phyloP scores from a whole-genome alignment of 2,329 filamentous ascomycete genomes.

The Sclerotinia trifoliorum region DNA sequence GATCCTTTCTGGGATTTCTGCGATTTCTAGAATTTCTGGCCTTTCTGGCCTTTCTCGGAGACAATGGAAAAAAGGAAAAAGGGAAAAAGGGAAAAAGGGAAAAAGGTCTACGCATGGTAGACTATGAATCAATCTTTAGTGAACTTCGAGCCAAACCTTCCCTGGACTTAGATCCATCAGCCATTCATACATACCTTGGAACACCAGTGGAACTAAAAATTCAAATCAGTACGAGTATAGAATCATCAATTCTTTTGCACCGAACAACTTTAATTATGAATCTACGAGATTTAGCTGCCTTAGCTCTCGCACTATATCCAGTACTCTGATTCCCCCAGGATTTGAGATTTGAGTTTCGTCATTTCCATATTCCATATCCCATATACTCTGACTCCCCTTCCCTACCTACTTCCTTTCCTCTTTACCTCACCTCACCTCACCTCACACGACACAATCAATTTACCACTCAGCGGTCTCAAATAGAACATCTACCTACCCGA shows the following conservation, averaged over 20 bases:
- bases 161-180: not conserved
- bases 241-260: not conserved
- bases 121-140: not conserved
- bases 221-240: not conserved
- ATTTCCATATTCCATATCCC: not conserved
- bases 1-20: not conserved
- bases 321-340: not conserved
- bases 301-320: not conserved
- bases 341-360: conserved; percentile 12
- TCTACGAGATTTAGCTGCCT: not conserved
- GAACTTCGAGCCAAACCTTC: not conserved
- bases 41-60: not conserved
- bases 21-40: conserved; percentile 1
- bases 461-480: not conserved
- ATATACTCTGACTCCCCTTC: not conserved
- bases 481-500: not conserved
- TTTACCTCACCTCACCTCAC: not conserved
- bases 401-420: not conserved
- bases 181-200: not conserved
- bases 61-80: not conserved
- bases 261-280: not conserved
- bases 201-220: not conserved
- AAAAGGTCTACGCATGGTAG: too few relatives aligned
- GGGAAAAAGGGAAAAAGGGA: too few relatives aligned
- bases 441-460: not conserved